Base-by-base conservation (phyloP, 257 asterid species). In the Primulina eburnea region DNA sequence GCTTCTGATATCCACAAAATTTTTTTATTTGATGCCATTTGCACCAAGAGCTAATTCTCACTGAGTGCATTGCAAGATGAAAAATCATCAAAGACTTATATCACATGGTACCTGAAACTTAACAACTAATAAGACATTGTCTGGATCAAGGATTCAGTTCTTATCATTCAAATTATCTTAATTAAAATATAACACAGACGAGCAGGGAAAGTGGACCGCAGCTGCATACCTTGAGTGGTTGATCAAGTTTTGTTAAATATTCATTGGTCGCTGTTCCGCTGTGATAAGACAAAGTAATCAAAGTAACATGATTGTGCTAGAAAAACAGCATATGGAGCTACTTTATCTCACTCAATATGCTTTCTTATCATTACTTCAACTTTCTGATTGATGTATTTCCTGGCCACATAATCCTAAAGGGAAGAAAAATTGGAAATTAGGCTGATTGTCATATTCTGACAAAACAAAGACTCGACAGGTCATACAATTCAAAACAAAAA, bases 361-460 rank as follows among this genome's bases (percentile, higher is more conserved):
- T 58, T 71, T 73, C 88, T 85, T 74, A 93, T 97, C 83, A 37
- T 61, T 64, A 93, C 91, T 90, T 90, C 95, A 73, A 93, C 95
- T 83, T 80, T 77, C 79, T 89, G 99, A 75, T 79, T 82, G 80
- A 93, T 89, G 75, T 71, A 78, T 77, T 89, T 84, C 82, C 90
- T 84, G 60, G 96, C 95, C 74, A 81, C 95, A 68, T 81, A 78
- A 79, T 93, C 97, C 99, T 93, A 70, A 30, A 60, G 65, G 8
- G 71, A 32, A 11, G 10, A 52, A 30, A 50, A 61, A 28, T 33
- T 33, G 37, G 37, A 33, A 30, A 72, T 70, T 64, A 76, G 38
- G 62, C 18, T 68, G 5, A 8, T 18, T 33, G 16, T 58, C 6
- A 67, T 33, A 64, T 47, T 64, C 58, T 14, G 4, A 75, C 65